These are phyloP conservation scores for Westerdykella sp. DNA, from an alignment of 2,329 filamentous ascomycete species.

Conservation along the genomic window DNA sequence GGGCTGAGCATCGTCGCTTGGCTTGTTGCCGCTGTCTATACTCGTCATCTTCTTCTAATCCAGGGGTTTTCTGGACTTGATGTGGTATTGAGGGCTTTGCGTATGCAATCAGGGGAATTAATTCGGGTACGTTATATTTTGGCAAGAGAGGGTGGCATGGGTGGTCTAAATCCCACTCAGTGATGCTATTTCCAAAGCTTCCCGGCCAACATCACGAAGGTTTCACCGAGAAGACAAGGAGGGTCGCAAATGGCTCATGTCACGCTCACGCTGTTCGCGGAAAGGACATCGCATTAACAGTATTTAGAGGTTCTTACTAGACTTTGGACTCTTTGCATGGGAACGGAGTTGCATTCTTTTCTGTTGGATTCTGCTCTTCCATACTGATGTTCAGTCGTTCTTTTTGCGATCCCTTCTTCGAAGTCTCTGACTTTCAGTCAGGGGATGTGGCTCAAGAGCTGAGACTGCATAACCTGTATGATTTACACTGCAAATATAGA, in stretches of 20 bases:
- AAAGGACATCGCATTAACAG: no score
- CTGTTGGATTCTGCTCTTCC: background rate
- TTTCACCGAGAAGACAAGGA: no score
- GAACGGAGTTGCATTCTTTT: background rate
- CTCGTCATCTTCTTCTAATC: background rate
- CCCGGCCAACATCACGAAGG: no score
- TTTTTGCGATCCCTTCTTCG: background rate
- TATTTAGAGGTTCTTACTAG: no score
- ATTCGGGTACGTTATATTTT: no score
- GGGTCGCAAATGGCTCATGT: no score
- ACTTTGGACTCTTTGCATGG: background rate
- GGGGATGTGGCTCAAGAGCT: background rate
- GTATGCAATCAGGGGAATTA: no score
- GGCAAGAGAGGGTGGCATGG: no score
- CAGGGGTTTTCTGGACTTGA: background rate
- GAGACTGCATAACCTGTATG: background rate
- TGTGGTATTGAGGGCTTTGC: background rate
- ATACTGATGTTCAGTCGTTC: background rate
- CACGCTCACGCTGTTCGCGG: no score
- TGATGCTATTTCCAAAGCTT: no score
- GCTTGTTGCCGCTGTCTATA: background rate
- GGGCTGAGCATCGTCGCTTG: conserved; percentile 12
- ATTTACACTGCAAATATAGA: background rate
- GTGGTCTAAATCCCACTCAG: no score
- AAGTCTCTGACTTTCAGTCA: background rate